phyloP scores from a whole-genome alignment of 805 yeast species.

The Saccharomycopsis vini region DNA sequence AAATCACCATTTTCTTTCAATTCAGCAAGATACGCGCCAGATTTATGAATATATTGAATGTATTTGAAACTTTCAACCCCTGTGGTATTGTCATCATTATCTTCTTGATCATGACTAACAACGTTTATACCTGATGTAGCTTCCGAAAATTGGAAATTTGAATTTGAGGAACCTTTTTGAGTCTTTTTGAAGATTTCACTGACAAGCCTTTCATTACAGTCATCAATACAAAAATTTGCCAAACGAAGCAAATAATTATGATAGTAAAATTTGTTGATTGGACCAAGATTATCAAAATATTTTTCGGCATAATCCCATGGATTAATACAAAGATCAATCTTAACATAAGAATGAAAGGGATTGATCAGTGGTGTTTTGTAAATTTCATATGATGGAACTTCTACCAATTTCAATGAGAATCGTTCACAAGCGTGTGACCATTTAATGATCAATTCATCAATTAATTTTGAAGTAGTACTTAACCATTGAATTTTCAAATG shows the following conservation, averaged over 20 bases:
- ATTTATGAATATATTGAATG: conserved; percentile 81
- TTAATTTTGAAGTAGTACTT: conserved; percentile 74
- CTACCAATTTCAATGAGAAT: conserved; percentile 52
- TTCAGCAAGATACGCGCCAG: conserved; percentile 88
- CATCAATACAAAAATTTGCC: conserved; percentile 74
- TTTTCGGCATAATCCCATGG: conserved; percentile 43
- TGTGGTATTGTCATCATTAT: no score
- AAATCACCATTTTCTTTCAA: conserved; percentile 69
- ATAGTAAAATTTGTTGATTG: conserved; percentile 51
- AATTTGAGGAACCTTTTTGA: not conserved
- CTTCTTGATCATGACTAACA: not conserved
- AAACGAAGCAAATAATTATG: conserved; percentile 64
- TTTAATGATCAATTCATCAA: conserved; percentile 66
- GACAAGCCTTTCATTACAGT: conserved; percentile 50
- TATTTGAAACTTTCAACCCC: conserved; percentile 28
- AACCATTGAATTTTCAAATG: conserved; percentile 91
- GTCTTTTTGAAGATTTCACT: conserved; percentile 1
- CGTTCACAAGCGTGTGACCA: conserved; percentile 82
- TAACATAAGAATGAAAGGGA: conserved; percentile 84
- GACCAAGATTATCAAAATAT: conserved; percentile 24
- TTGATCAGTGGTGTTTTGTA: conserved; percentile 63
- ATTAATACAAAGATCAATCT: conserved; percentile 52
- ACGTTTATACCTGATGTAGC: not conserved
- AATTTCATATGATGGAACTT: conserved; percentile 19
- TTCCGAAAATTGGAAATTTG: conserved; percentile 26